These are phyloP conservation scores for Trifolium repens DNA, from an alignment of 306 rosid species.

Conservation along the genomic window DNA sequence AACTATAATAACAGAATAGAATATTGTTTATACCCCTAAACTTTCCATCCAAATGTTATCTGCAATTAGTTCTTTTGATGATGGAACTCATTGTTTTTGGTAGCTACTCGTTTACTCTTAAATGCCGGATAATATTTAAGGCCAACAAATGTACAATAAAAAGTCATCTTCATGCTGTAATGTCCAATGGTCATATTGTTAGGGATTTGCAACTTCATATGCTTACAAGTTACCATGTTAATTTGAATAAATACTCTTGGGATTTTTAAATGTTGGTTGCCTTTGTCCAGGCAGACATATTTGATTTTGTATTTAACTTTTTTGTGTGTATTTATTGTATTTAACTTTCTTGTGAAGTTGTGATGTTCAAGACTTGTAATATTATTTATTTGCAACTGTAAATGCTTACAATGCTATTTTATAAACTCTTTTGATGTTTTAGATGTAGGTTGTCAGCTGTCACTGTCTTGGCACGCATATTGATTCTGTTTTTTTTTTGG, in stretches of 20 bases:
- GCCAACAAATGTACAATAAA: conserved; percentile 13
- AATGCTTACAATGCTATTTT: not conserved
- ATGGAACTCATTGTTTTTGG: conserved; percentile 7
- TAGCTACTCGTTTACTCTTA: conserved; percentile 2
- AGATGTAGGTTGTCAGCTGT: conserved; percentile 17
- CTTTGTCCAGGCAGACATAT: not conserved
- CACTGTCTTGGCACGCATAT: conserved; percentile 33
- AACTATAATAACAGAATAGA: conserved; percentile 3
- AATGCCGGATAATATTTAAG: conserved; percentile 35
- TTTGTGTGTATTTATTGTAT: not conserved
- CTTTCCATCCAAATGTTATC: conserved; percentile 18
- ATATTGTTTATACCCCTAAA: conserved; percentile 16
- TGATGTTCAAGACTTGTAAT: not conserved
- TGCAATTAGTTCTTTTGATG: conserved; percentile 6
- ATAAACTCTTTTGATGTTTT: conserved; percentile 13
- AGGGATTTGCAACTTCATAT: conserved; percentile 39
- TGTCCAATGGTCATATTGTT: conserved; percentile 9
- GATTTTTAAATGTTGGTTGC: not conserved
- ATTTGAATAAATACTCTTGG: not conserved
- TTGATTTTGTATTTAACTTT: not conserved
- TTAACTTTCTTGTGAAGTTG: not conserved
- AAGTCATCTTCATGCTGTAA: conserved; percentile 12
- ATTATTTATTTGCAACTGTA: not conserved
- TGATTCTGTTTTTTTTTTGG: conserved; percentile 31
- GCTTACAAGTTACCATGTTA: not conserved